Evolutionary conservation across 257 asterid genomes (phyloP).

Genomic region (Ligustrum vulgare): DNA sequence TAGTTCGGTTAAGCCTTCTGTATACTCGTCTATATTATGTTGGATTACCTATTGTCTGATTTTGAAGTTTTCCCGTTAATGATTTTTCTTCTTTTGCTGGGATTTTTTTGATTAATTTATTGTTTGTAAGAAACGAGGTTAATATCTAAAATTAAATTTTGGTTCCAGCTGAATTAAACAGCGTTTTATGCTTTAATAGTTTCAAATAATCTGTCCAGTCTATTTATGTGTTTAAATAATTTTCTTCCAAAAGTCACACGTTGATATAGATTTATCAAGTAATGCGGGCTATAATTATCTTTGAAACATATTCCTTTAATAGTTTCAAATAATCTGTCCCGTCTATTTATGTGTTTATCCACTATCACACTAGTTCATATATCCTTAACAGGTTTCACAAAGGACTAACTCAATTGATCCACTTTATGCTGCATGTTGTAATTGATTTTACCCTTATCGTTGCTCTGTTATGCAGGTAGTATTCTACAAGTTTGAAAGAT

Average conservation of each 20-base stretch:
- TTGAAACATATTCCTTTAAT: no score
- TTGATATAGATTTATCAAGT: no score
- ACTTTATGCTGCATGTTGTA: not conserved
- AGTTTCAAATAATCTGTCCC: no score
- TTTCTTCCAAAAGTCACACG: no score
- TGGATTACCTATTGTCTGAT: not conserved
- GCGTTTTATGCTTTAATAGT: no score
- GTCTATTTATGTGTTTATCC: no score
- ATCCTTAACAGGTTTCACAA: no score
- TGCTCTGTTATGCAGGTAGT: not conserved
- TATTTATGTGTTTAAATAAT: no score
- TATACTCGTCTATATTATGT: not conserved
- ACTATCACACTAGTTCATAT: no score
- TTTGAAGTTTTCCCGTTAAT: not conserved
- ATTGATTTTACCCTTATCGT: not conserved
- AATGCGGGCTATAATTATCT: no score
- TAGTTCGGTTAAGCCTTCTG: not conserved
- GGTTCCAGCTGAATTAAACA: not conserved
- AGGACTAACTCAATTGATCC: no score
- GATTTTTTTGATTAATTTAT: not conserved
- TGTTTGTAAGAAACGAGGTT: not conserved
- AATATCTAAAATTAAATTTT: not conserved
- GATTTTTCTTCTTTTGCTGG: not conserved
- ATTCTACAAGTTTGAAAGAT: constrained; percentile 29
- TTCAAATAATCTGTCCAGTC: no score